Base-by-base conservation (phyloP, 1,139 yeast genomes). In the Hemisphaericaspora subhashii region DNA sequence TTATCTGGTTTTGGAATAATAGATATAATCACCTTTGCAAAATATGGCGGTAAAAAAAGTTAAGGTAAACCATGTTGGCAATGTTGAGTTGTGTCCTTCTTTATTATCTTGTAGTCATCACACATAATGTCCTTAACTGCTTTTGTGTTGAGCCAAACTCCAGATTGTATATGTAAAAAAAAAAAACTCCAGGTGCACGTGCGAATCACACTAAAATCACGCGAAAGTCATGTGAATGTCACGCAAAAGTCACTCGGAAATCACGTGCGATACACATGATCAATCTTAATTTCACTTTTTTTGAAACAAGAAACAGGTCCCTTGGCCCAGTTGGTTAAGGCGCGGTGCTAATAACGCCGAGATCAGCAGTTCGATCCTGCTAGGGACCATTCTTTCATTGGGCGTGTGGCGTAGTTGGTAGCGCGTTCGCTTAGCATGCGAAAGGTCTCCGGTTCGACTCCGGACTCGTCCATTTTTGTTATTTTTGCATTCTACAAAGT, bases 241-340 rank as follows among this genome's bases (percentile, higher is more conserved):
- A 20, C 22, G 22, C 8, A 8, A 20, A 20, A 20, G 5, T 20
- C 8, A 20, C 5, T 20, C 22, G 22, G n/a, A n/a, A n/a, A 4
- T 21, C 23, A 21, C 23, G 23, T 21, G 23, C 3, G 11, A 3
- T 21, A 21, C 8, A 24, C n/a, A 7, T 4, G 26, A 6, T 24
- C n/a, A 12, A 24, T 11, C n/a, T 23, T 23, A n/a, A n/a, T 10
- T 23, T 11, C 13, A 25, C 9, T 20, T 20, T 20, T 20, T 20
- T 20, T 20, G 23, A 25, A 25, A 4, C 27, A 31, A 31, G 13
- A 16, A 29, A 35, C 14, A 30, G 83, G 82, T 81, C 86, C 85
- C 85, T 80, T 81, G 86, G 86, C 86, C 86, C 82, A 81, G 86
- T 81, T 81, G 86, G 86, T 81, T 80, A 82, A 80, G 88, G 88